Conservation (phyloP, 805 yeast species). For the Lipomyces oligophaga region DNA sequence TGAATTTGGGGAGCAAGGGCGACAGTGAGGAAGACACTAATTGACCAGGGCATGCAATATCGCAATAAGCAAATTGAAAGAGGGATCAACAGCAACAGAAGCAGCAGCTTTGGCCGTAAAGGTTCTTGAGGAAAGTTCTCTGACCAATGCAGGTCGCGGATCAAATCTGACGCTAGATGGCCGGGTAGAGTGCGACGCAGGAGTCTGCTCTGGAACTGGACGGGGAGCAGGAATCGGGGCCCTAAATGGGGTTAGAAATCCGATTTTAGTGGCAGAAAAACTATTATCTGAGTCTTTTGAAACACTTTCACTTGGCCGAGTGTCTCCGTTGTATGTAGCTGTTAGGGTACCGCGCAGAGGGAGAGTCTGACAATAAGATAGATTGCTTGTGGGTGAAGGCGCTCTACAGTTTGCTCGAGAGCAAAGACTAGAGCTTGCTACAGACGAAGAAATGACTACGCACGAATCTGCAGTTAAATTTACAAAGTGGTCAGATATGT, state of each 20-base stretch:
- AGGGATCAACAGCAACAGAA: conserved; percentile 29
- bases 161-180: conserved; percentile 39
- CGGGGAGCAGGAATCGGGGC: conserved; percentile 37
- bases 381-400: conserved; percentile 37
- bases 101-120: conserved; percentile 33
- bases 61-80: no score
- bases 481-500: not conserved
- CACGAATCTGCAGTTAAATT: conserved; percentile 18
- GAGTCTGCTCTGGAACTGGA: conserved; percentile 29
- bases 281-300: conserved; percentile 28
- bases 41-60: no score
- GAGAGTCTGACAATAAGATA: conserved; percentile 24
- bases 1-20: no score
- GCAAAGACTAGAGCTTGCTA: conserved; percentile 17
- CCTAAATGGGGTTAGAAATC: conserved; percentile 35
- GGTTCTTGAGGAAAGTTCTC: conserved; percentile 37
- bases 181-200: conserved; percentile 43
- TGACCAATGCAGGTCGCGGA: conserved; percentile 43
- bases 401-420: conserved; percentile 35
- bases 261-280: conserved; percentile 32
- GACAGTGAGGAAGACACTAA: no score
- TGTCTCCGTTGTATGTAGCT: conserved; percentile 26
- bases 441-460: conserved; percentile 22
- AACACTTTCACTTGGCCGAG: conserved; percentile 17
- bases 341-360: not conserved